phyloP scores from a whole-genome alignment of 179 eudicot genomes.

The Silene vulgaris region DNA sequence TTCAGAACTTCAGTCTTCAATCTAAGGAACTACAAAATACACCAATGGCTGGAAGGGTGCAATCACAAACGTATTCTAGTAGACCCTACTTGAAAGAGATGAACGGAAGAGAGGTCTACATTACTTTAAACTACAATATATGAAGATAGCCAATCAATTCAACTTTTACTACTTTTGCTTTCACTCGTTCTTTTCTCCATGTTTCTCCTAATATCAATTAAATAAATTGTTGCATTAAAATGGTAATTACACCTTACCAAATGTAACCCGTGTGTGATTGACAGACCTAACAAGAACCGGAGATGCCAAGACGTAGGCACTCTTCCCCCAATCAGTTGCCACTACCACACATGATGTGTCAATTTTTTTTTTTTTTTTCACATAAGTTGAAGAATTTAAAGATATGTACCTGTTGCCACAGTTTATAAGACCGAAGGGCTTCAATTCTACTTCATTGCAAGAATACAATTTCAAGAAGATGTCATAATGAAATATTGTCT shows the following conservation, averaged over 20 bases:
- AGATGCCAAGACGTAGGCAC: conserved; percentile 2
- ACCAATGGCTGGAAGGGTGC: not conserved
- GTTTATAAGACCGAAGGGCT: conserved; percentile 72
- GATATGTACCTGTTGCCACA: conserved; percentile 77
- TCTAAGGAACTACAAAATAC: not conserved
- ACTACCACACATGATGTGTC: not conserved
- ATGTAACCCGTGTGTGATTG: not conserved
- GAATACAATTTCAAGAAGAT: conserved; percentile 64
- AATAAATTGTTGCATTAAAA: not conserved
- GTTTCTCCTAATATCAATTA: not conserved
- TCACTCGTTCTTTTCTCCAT: not conserved
- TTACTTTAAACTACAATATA: not conserved
- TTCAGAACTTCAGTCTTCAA: not conserved
- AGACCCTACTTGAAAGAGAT: not conserved
- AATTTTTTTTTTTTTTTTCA: not conserved
- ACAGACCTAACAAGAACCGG: not conserved
- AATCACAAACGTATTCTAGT: not conserved
- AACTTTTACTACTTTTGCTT: not conserved
- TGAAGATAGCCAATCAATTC: not conserved
- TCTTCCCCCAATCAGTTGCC: not conserved
- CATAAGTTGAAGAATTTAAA: not conserved
- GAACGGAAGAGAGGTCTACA: not conserved
- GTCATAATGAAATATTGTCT: conserved; percentile 62
- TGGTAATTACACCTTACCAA: not conserved
- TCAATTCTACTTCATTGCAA: conserved; percentile 67